Conservation (phyloP, 345 rosid genomes). For the Citrus hindsii region DNA sequence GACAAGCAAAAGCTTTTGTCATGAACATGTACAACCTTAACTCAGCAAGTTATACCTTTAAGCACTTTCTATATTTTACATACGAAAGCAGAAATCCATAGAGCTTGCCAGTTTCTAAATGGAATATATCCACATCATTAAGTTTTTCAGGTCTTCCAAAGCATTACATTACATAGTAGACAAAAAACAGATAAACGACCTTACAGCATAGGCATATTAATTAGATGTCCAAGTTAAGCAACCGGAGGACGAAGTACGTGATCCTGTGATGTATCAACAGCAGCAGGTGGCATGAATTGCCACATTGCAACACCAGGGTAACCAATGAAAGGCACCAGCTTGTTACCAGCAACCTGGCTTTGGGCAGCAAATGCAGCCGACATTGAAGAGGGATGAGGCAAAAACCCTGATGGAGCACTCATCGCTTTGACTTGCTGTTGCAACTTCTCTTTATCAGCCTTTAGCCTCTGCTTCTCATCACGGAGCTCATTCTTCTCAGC, state of each 20-base stretch:
- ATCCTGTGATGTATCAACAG: conserved; percentile 21
- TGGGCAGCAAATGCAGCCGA: conserved; percentile 10
- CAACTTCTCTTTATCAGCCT: conserved; percentile 24
- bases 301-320: conserved; percentile 24
- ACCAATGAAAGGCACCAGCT: conserved; percentile 18
- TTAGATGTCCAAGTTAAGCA: conserved; percentile 14
- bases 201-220: conserved; percentile 1
- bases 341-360: conserved; percentile 18
- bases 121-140: conserved; percentile 1
- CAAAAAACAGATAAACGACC: not conserved
- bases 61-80: conserved; percentile 1
- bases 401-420: conserved; percentile 12
- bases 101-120: not conserved
- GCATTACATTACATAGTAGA: not conserved
- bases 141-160: not conserved
- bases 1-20: not conserved
- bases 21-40: not conserved
- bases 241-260: conserved; percentile 21
- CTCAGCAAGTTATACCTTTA: conserved; percentile 1
- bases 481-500: conserved; percentile 57
- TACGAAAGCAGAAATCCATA: not conserved
- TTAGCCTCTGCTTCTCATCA: conserved; percentile 47
- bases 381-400: conserved; percentile 6
- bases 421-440: conserved; percentile 17
- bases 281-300: conserved; percentile 27